These are phyloP conservation scores for Amphichorda felina DNA, from an alignment of 2,329 filamentous ascomycete genomes.

Conservation along the genomic window DNA sequence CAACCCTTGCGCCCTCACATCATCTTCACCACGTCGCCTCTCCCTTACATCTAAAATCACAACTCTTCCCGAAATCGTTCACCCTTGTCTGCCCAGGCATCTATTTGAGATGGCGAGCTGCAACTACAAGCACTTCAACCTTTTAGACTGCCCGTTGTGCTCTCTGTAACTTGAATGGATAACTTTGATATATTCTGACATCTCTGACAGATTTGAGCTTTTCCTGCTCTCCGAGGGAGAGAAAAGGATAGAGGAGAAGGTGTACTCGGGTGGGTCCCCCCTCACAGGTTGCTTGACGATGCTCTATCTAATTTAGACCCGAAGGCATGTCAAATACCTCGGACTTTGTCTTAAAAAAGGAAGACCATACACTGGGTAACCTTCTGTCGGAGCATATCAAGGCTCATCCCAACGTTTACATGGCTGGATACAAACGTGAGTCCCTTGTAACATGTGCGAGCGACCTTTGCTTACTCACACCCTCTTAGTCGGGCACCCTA, in stretches of 20 bases:
- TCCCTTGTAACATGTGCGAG: background rate
- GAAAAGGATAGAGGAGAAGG: conserved; percentile 83
- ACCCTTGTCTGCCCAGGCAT: no score
- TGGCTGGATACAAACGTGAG: conserved; percentile 84
- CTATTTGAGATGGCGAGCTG: no score
- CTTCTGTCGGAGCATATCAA: conserved; percentile 77
- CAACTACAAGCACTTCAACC: no score
- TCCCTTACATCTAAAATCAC: no score
- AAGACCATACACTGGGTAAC: conserved; percentile 93
- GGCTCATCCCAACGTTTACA: conserved; percentile 71
- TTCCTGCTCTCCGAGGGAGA: conserved; percentile 81
- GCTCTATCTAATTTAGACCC: background rate
- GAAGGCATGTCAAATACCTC: conserved; percentile 84
- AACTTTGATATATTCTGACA: no score
- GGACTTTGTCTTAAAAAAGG: conserved; percentile 90
- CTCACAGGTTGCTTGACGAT: background rate
- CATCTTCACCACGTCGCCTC: no score
- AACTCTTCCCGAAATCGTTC: no score
- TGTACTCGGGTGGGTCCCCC: conserved; percentile 70
- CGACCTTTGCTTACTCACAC: conserved; percentile 14
- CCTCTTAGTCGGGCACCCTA: conserved; percentile 39
- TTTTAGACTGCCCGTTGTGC: no score
- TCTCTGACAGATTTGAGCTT: conserved; percentile 66
- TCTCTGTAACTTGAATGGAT: no score
- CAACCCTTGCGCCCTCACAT: no score